Evolutionary conservation across 257 asterid species (phyloP).

Genomic region (Agastache rugosa): DNA sequence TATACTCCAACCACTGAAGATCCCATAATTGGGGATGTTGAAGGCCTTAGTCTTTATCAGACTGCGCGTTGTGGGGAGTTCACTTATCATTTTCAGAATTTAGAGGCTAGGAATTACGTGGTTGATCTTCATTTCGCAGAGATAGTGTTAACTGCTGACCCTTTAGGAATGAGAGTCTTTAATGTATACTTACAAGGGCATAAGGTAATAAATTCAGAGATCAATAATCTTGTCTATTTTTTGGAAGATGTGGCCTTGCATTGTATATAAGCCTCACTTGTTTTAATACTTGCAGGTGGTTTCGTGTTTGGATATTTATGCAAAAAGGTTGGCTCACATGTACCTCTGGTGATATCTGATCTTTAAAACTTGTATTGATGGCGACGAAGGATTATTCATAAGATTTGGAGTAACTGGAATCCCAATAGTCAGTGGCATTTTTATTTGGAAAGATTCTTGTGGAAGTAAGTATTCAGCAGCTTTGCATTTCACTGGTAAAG

Average conservation of each 20-base stretch:
- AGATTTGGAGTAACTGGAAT: slow-evolving; percentile 62
- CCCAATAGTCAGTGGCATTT: slow-evolving; percentile 65
- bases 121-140: slow-evolving; percentile 76
- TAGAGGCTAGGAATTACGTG: slow-evolving; percentile 54
- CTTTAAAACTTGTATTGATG: slow-evolving; percentile 47
- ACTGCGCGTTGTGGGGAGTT: slow-evolving; percentile 66
- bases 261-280: slow-evolving; percentile 7
- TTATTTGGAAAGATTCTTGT: no score
- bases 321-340: slow-evolving; percentile 61
- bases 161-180: slow-evolving; percentile 66
- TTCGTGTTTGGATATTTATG: slow-evolving; percentile 66
- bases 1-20: slow-evolving; percentile 51
- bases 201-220: slow-evolving; percentile 50
- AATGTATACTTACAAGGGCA: slow-evolving; percentile 68
- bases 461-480: no score
- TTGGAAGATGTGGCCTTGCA: background rate
- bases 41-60: slow-evolving; percentile 55
- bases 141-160: slow-evolving; percentile 59
- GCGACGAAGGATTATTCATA: slow-evolving; percentile 62
- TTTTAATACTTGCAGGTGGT: slow-evolving; percentile 54
- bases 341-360: slow-evolving; percentile 64
- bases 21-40: slow-evolving; percentile 44
- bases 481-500: no score
- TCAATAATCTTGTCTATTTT: background rate
- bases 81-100: slow-evolving; percentile 52